Evolutionary conservation across 73 alveolate genomes (phyloP).

Genomic region (Stentor coeruleus): DNA sequence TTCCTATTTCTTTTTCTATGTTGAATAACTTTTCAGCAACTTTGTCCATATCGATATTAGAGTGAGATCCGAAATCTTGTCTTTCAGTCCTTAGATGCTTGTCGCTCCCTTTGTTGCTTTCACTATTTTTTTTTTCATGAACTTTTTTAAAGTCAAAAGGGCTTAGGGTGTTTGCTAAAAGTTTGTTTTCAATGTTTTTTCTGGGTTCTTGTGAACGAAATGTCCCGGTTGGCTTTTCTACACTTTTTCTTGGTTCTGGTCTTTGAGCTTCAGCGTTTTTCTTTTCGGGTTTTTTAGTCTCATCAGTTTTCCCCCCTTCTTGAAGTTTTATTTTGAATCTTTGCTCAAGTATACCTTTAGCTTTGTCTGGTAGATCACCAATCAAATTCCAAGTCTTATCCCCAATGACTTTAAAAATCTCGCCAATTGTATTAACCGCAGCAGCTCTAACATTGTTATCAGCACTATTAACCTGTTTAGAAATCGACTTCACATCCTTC

Average conservation of each 20-base stretch:
- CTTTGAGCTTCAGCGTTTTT: background rate
- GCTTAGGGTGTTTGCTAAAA: background rate
- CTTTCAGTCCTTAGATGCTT: background rate
- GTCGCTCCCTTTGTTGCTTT: background rate
- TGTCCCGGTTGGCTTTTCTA: background rate
- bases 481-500: conserved; percentile 33
- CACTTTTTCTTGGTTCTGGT: background rate
- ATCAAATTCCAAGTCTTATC: conserved; percentile 47
- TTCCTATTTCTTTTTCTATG: background rate
- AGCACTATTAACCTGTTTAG: conserved; percentile 40
- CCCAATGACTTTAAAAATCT: conserved; percentile 33
- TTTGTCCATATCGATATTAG: background rate
- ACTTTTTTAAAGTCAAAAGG: background rate
- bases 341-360: conserved; percentile 37
- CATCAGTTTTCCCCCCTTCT: background rate
- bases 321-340: conserved; percentile 35
- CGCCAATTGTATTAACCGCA: conserved; percentile 45
- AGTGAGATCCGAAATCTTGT: too few species aligned
- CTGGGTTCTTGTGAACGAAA: background rate
- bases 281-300: background rate
- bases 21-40: background rate
- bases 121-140: background rate
- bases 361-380: conserved; percentile 50
- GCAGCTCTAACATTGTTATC: conserved; percentile 43
- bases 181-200: background rate